These are phyloP conservation scores for Paramyrothecium sp. DNA, from an alignment of 2,329 filamentous ascomycete species.

Conservation along the genomic window DNA sequence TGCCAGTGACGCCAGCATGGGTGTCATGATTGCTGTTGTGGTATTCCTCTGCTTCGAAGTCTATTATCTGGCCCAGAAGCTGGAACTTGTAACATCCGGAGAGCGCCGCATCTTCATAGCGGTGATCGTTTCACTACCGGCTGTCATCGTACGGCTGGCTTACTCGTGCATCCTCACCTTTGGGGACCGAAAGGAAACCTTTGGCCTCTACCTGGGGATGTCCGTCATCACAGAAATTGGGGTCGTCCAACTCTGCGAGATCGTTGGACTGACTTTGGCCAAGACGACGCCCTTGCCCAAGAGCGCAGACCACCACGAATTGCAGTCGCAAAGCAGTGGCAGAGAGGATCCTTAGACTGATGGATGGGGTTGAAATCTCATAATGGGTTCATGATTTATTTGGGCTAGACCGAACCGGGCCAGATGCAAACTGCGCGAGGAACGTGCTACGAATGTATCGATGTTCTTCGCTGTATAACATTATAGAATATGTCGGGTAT, in stretches of 20 bases:
- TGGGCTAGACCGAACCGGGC: no score
- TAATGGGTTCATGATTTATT: no score
- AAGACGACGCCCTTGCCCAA: conserved; percentile 14
- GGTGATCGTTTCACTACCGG: conserved; percentile 30
- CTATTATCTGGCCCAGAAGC: conserved; percentile 36
- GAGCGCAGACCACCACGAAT: neutral
- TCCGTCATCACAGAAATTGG: conserved; percentile 31
- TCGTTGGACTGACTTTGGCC: conserved; percentile 26
- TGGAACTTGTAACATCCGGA: conserved; percentile 40
- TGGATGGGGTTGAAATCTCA: no score
- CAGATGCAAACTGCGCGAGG: no score
- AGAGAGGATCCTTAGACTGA: no score
- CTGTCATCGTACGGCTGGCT: conserved; percentile 28
- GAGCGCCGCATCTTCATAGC: conserved; percentile 53
- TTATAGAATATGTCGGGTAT: no score
- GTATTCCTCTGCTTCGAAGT: conserved; percentile 39
- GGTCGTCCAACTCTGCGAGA: conserved; percentile 25
- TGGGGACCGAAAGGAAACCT: conserved; percentile 18
- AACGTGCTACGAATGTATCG: no score
- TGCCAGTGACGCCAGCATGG: conserved; percentile 22
- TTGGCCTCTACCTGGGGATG: conserved; percentile 29
- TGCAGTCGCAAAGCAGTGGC: neutral
- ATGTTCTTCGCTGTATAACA: no score
- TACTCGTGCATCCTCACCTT: conserved; percentile 28
- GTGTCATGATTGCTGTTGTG: conserved; percentile 31